Evolutionary conservation across 2,329 filamentous ascomycete genomes (phyloP), one percentile per base, ranked within the genome.

Genomic region (Chaetomium strumarium): DNA sequence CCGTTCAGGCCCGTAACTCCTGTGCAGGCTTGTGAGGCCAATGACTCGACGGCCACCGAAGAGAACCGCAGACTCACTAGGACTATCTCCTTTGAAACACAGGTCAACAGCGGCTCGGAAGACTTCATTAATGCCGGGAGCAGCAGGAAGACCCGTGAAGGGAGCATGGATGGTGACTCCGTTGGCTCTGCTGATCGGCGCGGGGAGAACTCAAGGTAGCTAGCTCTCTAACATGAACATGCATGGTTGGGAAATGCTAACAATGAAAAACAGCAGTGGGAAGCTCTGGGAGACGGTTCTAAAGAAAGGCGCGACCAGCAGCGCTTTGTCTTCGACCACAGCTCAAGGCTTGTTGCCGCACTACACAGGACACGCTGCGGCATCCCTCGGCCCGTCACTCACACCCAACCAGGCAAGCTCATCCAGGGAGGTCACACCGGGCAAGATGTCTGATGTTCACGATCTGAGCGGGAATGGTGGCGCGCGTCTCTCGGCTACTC

Each of bases 261-360:
- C 55, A 30, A 41, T 34, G 4, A 10, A 13, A 44, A 17, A 7
- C 40, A 17, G 9, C 40, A 59, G 70, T 51, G 69, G 65, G 45
- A 76, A 70, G 58, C 69, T 80, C 31, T 75, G 73, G 76, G 73
- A 75, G 55, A 70, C 66, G 14, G 71, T 80, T 67, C 62, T 78
- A 59, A 78, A 75, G 64, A 78, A 75, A 59, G 74, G 74, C n/a
- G 71, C 75, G 34, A 67, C 76, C 12, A 78, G 74, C 53, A 73
- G 77, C 46, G 68, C 76, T 10, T 66, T 81, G 44, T 78, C 77
- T 2, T 75, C 78, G 3, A 75, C 73, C 41, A 80, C 76, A 12
- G 78, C 74, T 8, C 76, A 74, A 29, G 78, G 77, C n/a, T 72
- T 76, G 40, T 65, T 81, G 42, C 78, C 77, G 14, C 75, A 78